Conservation (phyloP, 140 eudicot genomes). For the Cichorium intybus region DNA sequence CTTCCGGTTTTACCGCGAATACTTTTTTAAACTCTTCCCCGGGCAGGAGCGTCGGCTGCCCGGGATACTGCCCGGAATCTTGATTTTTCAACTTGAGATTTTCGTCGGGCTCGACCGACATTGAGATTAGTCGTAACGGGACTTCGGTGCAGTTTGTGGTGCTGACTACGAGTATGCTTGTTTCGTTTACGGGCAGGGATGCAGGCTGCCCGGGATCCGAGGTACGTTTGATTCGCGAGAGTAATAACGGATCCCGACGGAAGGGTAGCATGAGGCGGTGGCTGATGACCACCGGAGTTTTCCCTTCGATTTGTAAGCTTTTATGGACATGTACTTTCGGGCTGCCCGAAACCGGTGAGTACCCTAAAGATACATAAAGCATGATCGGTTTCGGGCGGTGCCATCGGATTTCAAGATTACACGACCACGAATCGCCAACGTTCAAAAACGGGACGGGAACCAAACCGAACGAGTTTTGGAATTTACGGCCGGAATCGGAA, state of each 20-base stretch:
- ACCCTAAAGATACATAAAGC: slow-evolving; percentile 87
- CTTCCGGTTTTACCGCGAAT: slow-evolving; percentile 59
- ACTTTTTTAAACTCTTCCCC: slow-evolving; percentile 88
- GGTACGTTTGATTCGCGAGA: slow-evolving; percentile 55
- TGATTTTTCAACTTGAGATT: slow-evolving; percentile 31
- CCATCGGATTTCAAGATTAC: slow-evolving; percentile 91
- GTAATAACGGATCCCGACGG: slow-evolving; percentile 78
- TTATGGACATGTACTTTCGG: slow-evolving; percentile 84
- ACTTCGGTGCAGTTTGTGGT: slow-evolving; percentile 89
- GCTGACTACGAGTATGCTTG: slow-evolving; percentile 59
- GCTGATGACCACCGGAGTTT: slow-evolving; percentile 65
- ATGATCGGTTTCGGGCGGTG: slow-evolving; percentile 88
- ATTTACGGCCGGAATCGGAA: slow-evolving; percentile 39
- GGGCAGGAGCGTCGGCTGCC: slow-evolving; percentile 51
- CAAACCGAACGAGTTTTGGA: slow-evolving; percentile 91
- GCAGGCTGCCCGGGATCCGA: slow-evolving; percentile 46
- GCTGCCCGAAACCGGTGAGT: slow-evolving; percentile 52
- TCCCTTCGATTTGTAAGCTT: slow-evolving; percentile 91
- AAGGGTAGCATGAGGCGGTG: slow-evolving; percentile 83
- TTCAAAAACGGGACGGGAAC: slow-evolving; percentile 74
- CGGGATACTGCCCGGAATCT: slow-evolving; percentile 21
- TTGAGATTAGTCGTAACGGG: slow-evolving; percentile 64
- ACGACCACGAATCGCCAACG: slow-evolving; percentile 82
- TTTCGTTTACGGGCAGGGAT: slow-evolving; percentile 72
- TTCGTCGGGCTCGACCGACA: slow-evolving; percentile 54